These are phyloP conservation scores for Cryphonectria japonica DNA, from an alignment of 2,329 filamentous ascomycete species.

Conservation along the genomic window DNA sequence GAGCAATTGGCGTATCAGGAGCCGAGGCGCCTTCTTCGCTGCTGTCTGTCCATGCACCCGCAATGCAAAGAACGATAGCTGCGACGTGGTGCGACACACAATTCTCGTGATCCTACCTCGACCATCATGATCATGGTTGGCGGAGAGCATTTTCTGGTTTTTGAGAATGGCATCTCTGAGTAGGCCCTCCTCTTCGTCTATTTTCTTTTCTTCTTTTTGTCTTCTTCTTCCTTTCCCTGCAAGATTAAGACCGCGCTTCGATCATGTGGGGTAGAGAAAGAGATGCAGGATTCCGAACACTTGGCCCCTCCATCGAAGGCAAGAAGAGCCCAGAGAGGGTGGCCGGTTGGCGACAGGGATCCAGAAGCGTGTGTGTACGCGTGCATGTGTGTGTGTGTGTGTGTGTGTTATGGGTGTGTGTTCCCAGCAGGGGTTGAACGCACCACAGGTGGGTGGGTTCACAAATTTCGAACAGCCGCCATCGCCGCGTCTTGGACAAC, in stretches of 20 bases:
- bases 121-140: background rate
- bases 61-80: background rate
- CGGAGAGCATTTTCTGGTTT: background rate
- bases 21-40: background rate
- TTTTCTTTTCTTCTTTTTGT: background rate
- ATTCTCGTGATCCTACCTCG: background rate
- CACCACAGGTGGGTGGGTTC: background rate
- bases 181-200: background rate
- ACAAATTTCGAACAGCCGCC: conserved; percentile 15
- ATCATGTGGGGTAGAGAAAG: conserved; percentile 7
- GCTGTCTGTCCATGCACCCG: background rate
- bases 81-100: conserved; percentile 4
- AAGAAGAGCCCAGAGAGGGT: background rate
- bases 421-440: background rate
- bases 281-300: background rate
- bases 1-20: conserved; percentile 17
- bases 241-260: background rate
- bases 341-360: background rate
- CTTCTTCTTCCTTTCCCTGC: background rate
- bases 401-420: background rate
- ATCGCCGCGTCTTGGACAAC: background rate
- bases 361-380: background rate
- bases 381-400: no score
- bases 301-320: background rate
- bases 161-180: background rate